phyloP scores from a whole-genome alignment of 352 stramenopile species.

The Globisporangium spiculum region DNA sequence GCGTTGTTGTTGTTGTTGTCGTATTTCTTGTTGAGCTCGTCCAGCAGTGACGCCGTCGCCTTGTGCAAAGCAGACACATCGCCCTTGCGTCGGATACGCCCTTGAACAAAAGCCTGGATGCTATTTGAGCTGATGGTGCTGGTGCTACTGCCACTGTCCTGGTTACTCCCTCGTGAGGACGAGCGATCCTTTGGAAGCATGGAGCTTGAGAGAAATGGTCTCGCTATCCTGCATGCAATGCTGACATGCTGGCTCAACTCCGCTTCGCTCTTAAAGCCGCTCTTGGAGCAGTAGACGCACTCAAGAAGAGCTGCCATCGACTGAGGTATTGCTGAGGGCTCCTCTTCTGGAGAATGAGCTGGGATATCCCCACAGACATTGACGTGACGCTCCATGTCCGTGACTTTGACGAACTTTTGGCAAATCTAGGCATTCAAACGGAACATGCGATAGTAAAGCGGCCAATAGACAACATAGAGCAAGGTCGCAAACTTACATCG shows the following conservation, averaged over 20 bases:
- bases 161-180: conserved; percentile 1
- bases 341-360: neutral
- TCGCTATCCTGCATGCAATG: conserved; percentile 35
- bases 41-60: neutral
- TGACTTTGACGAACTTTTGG: conserved; percentile 45
- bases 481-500: conserved; percentile 28
- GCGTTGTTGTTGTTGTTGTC: conserved; percentile 10
- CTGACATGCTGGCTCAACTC: conserved; percentile 35
- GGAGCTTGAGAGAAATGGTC: conserved; percentile 23
- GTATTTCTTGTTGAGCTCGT: conserved; percentile 3
- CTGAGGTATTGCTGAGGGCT: neutral
- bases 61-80: conserved; percentile 20
- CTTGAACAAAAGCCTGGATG: conserved; percentile 23
- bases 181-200: neutral
- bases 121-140: neutral
- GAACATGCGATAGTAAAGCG: neutral
- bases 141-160: neutral
- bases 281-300: conserved; percentile 47
- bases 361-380: conserved; percentile 12
- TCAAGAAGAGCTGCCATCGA: neutral
- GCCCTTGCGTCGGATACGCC: conserved; percentile 30
- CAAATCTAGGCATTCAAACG: conserved; percentile 26
- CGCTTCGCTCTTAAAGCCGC: conserved; percentile 21
- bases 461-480: too few species aligned
- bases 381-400: conserved; percentile 27